Percentiles rank a stretch among this genome's conserved stretches.
Evolutionary conservation across 2,329 filamentous ascomycete genomes (phyloP).

Genomic region (Furcasterigmium sp.): DNA sequence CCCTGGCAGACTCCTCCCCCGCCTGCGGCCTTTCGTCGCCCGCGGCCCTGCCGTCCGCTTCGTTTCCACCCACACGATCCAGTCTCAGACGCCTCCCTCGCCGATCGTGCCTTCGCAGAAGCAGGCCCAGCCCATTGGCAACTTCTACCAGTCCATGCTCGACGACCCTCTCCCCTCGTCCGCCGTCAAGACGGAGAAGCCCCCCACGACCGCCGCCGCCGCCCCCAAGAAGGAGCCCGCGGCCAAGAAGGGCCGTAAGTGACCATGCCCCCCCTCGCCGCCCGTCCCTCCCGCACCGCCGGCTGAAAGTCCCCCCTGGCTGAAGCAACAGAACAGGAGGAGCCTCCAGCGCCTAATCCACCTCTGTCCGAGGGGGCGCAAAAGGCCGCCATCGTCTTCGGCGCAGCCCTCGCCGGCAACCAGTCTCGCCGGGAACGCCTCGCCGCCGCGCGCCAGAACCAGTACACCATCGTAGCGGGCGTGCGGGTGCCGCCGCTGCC

Average conservation of each 20-base stretch:
- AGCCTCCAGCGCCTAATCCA: constrained; percentile 20
- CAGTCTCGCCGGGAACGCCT: constrained; percentile 60
- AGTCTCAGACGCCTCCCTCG: constrained; percentile 18
- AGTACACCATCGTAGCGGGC: constrained; percentile 66
- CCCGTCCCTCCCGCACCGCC: not conserved
- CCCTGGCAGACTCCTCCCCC: constrained; percentile 21
- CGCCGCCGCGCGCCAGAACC: constrained; percentile 46
- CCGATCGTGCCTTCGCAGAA: constrained; percentile 22
- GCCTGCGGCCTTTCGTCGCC: constrained; percentile 19
- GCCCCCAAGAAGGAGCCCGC: constrained; percentile 8
- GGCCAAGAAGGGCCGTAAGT: constrained; percentile 15
- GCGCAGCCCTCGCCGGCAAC: constrained; percentile 70
- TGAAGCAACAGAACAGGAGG: constrained; percentile 9
- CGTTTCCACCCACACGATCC: constrained; percentile 19
- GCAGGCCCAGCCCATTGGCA: constrained; percentile 44
- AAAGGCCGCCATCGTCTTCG: constrained; percentile 69
- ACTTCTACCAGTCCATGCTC: constrained; percentile 56
- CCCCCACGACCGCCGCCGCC: constrained; percentile 25
- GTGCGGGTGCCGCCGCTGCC: constrained; percentile 79
- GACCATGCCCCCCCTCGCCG: constrained; percentile 8
- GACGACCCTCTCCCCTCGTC: constrained; percentile 35
- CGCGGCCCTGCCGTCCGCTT: constrained; percentile 17
- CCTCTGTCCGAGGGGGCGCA: constrained; percentile 38
- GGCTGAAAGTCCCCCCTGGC: constrained; percentile 11
- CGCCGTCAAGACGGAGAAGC: constrained; percentile 35